These are phyloP conservation scores for Glycine tomentella DNA, from an alignment of 306 rosid species.

Conservation along the genomic window DNA sequence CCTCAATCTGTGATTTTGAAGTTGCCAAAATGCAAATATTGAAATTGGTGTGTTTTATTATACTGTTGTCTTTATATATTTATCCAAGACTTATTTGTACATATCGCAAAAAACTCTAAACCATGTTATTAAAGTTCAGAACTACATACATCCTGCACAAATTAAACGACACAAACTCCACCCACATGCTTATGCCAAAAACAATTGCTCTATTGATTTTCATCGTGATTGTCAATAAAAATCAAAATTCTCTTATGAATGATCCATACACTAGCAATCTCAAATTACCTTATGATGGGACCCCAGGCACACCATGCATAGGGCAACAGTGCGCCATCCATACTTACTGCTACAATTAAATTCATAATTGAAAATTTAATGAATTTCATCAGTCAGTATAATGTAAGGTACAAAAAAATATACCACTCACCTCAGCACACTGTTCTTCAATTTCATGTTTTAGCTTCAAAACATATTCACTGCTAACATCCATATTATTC, in stretches of 20 bases:
- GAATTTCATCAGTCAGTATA: slow-evolving; percentile 15
- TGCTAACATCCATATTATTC: slow-evolving; percentile 88
- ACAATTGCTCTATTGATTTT: slow-evolving; percentile 13
- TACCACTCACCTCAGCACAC: slow-evolving; percentile 80
- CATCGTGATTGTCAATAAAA: not conserved
- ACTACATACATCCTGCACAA: slow-evolving; percentile 1
- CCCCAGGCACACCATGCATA: not conserved
- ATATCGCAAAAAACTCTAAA: not conserved
- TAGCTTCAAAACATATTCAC: slow-evolving; percentile 89
- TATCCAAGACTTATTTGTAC: slow-evolving; percentile 17
- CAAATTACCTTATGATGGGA: not conserved
- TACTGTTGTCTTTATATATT: not conserved
- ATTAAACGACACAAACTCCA: not conserved
- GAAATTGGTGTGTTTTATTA: not conserved
- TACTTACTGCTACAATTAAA: slow-evolving; percentile 19
- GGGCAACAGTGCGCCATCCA: not conserved
- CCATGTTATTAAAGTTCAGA: not conserved
- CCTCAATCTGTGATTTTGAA: slow-evolving; percentile 6
- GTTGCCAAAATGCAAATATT: not conserved
- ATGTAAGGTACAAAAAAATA: slow-evolving; percentile 35
- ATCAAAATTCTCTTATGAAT: slow-evolving; percentile 18
- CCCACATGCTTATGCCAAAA: not conserved
- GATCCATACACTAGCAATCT: slow-evolving; percentile 5
- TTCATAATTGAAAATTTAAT: not conserved
- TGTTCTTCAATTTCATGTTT: slow-evolving; percentile 94